Conservation (phyloP, 306 rosid species). For the Cucumis melo region DNA sequence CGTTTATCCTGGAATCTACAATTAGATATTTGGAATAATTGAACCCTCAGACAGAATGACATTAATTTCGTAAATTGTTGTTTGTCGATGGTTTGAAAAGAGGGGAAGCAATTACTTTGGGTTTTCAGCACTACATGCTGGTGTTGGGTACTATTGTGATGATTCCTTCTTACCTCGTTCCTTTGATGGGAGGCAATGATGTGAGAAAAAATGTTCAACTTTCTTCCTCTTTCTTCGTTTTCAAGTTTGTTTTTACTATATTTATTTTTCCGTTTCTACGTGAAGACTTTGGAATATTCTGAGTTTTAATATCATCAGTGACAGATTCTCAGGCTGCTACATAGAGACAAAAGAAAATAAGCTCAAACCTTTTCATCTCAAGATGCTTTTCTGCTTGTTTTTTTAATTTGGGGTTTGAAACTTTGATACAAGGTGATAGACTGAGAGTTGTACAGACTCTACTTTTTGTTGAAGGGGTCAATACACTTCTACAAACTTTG, state of each 20-base stretch:
- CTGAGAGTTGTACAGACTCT: conserved; percentile 91
- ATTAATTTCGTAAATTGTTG: neutral
- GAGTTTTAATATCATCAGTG: neutral
- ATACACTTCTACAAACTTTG: conserved; percentile 87
- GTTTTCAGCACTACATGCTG: conserved; percentile 94
- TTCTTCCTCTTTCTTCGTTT: neutral
- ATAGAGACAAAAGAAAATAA: neutral
- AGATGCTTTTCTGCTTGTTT: neutral
- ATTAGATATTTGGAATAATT: neutral
- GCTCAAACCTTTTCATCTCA: conserved; percentile 3
- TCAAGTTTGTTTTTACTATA: neutral
- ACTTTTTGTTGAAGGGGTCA: conserved; percentile 84
- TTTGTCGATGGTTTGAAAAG: conserved; percentile 20
- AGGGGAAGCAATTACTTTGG: conserved; percentile 84
- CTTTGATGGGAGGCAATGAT: conserved; percentile 88
- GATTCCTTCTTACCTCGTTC: conserved; percentile 97
- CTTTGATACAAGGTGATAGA: conserved; percentile 61
- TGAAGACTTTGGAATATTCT: neutral
- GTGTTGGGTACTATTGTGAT: conserved; percentile 95
- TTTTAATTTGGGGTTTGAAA: neutral
- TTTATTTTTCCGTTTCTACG: neutral
- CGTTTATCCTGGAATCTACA: neutral
- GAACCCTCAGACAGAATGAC: neutral
- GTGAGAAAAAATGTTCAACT: conserved; percentile 31
- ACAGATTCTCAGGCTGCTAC: neutral